These are phyloP conservation scores for Tricladium varicosporioides DNA, from an alignment of 2,329 filamentous ascomycete genomes.

Conservation along the genomic window DNA sequence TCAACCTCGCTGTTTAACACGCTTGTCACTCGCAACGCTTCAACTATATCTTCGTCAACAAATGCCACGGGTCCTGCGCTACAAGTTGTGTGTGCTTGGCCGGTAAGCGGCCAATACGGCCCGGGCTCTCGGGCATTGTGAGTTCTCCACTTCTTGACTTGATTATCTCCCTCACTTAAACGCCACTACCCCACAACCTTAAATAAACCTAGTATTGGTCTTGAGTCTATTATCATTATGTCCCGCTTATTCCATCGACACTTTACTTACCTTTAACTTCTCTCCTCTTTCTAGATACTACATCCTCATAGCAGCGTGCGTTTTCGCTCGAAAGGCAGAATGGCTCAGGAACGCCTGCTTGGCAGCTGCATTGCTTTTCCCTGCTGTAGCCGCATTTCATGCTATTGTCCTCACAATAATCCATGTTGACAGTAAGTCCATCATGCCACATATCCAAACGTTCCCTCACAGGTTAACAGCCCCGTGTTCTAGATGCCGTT, in stretches of 20 bases:
- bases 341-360: constrained; percentile 64
- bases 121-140: constrained; percentile 51
- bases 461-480: neutral
- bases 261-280: neutral
- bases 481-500: constrained; percentile 48
- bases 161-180: too few species aligned
- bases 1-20: constrained; percentile 31
- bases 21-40: constrained; percentile 18
- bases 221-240: too few species aligned
- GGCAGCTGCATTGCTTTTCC: constrained; percentile 60
- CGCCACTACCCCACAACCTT: too few species aligned
- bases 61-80: constrained; percentile 31
- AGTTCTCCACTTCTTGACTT: constrained; percentile 26
- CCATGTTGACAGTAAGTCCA: constrained; percentile 54
- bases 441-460: neutral
- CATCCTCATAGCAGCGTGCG: constrained; percentile 59
- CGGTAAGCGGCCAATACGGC: constrained; percentile 56
- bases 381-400: constrained; percentile 63
- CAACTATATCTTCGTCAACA: constrained; percentile 22
- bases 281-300: constrained; percentile 51
- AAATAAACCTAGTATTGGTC: too few species aligned
- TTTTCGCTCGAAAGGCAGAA: constrained; percentile 58
- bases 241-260: too few species aligned
- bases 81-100: constrained; percentile 55
- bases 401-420: constrained; percentile 58